Evolutionary conservation across 2,329 filamentous ascomycete species (phyloP), one percentile per base, ranked within the genome.

Genomic region (Sporothrix sp.): DNA sequence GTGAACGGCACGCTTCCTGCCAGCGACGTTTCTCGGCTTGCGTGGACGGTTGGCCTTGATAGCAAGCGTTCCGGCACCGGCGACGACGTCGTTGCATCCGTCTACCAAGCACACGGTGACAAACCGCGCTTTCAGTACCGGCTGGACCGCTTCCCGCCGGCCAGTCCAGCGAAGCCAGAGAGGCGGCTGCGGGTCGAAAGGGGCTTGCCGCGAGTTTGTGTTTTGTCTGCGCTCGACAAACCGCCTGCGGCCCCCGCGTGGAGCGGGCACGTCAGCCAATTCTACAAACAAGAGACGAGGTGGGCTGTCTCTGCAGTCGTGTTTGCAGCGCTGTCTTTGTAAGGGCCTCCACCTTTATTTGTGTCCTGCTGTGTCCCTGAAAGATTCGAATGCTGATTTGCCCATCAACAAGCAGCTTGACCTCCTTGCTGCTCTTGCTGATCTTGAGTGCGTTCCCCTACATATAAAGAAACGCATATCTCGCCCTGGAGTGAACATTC

Each of bases 41-140:
- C 49, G 3, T 52, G 28, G 49, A 9, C 40, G 2, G 23, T 54
- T 14, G 28, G 39, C n/a, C n/a, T n/a, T 1, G 40, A 20, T 4
- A 16, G 28, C 11, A 13, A 20, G 13, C 33, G 16, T 6, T 13
- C 3, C 7, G 20, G 27, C 6, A 38, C 14, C 5, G 10, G 18
- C 4, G 37, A 20, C 28, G 20, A 20, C 33, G 30, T 48, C 9
- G n/a, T 48, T 9, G 30, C 42, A 7, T 25, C 25, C 18, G 25
- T 51, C 16, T 54, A 51, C 48, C 37, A 38, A 8, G 35, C 28
- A n/a, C 35, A 20, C 13, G 48, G 48, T 7, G 14, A 46, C 3
- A 18, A 8, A 6, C 44, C 39, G 30, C 30, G 16, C 7, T 51
- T 48, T 10, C 20, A 20, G 20, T 50, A 53, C 51, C 32, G 9